Evolutionary conservation across 768 basidiomycete genomes (phyloP).

Genomic region (Strobilomyces dryophilus): DNA sequence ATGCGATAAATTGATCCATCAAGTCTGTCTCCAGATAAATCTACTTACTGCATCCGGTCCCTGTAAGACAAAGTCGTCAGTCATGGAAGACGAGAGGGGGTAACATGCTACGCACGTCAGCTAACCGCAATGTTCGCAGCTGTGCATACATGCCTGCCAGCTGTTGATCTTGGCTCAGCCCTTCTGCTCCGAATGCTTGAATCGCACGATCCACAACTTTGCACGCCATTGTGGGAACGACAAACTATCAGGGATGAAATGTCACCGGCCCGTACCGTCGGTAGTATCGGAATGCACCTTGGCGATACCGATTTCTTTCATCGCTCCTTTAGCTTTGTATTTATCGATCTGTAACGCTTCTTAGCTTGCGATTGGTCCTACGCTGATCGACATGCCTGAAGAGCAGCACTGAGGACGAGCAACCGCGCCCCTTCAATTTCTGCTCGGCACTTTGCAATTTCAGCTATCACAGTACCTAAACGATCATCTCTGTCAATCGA

Average conservation of each 20-base stretch:
- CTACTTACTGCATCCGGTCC: slow-evolving; percentile 72
- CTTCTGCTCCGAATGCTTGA: slow-evolving; percentile 95
- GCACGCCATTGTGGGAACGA: slow-evolving; percentile 89
- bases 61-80: slow-evolving; percentile 32
- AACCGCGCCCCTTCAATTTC: slow-evolving; percentile 88
- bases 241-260: slow-evolving; percentile 55
- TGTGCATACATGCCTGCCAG: slow-evolving; percentile 76
- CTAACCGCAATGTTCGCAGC: slow-evolving; percentile 82
- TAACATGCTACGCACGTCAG: slow-evolving; percentile 55
- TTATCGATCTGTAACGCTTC: slow-evolving; percentile 71
- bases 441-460: slow-evolving; percentile 88
- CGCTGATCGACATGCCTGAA: slow-evolving; percentile 49
- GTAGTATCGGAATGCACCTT: slow-evolving; percentile 51
- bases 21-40: background rate
- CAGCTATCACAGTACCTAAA: slow-evolving; percentile 80
- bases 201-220: slow-evolving; percentile 92
- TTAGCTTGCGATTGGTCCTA: slow-evolving; percentile 1
- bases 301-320: slow-evolving; percentile 97
- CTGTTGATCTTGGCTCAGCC: slow-evolving; percentile 83
- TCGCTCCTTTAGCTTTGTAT: slow-evolving; percentile 84
- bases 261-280: background rate
- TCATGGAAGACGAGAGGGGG: background rate
- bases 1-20: background rate
- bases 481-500: background rate
- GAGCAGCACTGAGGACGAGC: slow-evolving; percentile 87